phyloP scores from a whole-genome alignment of 2,329 filamentous ascomycete genomes.

The Paecilomyces fulvus region DNA sequence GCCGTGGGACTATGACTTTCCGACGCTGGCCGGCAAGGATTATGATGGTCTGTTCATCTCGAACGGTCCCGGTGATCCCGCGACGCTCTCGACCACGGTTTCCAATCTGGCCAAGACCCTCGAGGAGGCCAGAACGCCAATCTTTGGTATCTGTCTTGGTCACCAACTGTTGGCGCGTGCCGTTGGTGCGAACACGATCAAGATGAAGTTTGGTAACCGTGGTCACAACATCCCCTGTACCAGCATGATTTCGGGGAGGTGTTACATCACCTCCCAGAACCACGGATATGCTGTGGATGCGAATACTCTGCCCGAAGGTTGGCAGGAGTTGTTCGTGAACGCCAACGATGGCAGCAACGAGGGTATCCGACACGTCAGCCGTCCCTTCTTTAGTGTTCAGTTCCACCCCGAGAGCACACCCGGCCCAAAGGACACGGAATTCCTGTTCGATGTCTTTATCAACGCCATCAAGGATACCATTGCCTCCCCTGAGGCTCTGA shows the following conservation, averaged over 20 bases:
- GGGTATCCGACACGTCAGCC: constrained; percentile 78
- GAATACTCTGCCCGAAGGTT: constrained; percentile 62
- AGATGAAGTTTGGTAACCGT: constrained; percentile 99
- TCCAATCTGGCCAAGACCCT: constrained; percentile 70
- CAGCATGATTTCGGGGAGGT: constrained; percentile 88
- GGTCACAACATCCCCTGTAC: constrained; percentile 98
- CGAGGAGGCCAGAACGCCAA: constrained; percentile 69
- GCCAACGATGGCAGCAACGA: constrained; percentile 98
- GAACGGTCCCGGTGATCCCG: constrained; percentile 93
- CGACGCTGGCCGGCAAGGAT: constrained; percentile 63
- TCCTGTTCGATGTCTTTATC: constrained; percentile 94
- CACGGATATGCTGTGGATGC: constrained; percentile 93
- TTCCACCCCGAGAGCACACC: constrained; percentile 98
- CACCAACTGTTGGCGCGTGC: constrained; percentile 88
- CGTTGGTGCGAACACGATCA: constrained; percentile 73
- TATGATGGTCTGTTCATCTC: constrained; percentile 97
- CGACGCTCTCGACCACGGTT: constrained; percentile 69
- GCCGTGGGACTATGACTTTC: constrained; percentile 93
- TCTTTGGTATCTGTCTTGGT: constrained; percentile 94
- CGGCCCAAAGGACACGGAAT: constrained; percentile 91
- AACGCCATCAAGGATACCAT: constrained; percentile 68
- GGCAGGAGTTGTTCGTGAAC: constrained; percentile 94
- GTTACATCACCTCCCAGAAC: constrained; percentile 98
- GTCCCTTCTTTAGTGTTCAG: constrained; percentile 97
- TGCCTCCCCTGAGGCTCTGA: constrained; percentile 57